phyloP scores from a whole-genome alignment of 768 basidiomycete species.

The Trametes gibbosa region DNA sequence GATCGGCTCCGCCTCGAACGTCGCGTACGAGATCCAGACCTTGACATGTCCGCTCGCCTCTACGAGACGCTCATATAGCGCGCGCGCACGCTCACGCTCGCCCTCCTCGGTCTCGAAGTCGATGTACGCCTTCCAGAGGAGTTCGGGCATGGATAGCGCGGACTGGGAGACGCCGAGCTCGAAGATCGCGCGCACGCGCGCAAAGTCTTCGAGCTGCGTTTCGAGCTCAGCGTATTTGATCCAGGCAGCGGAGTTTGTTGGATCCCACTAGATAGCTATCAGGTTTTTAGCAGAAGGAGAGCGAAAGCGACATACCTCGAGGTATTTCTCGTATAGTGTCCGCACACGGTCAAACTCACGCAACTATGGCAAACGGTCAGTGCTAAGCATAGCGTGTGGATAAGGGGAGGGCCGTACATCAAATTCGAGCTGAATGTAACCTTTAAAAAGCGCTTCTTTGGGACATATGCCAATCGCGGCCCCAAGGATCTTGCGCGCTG shows the following conservation, averaged over 20 bases:
- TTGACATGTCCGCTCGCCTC: conserved; percentile 89
- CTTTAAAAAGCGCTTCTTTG: conserved; percentile 93
- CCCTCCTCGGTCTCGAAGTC: conserved; percentile 96
- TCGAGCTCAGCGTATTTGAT: conserved; percentile 95
- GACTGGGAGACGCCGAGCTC: conserved; percentile 85
- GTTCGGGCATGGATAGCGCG: conserved; percentile 90
- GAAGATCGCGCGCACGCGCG: conserved; percentile 90
- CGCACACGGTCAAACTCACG: conserved; percentile 96
- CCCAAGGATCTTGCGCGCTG: conserved; percentile 88
- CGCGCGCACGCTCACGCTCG: conserved; percentile 81
- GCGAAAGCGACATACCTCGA: conserved; percentile 58
- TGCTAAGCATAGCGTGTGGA: not conserved
- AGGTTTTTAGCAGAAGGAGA: not conserved
- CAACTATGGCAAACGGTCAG: conserved; percentile 45
- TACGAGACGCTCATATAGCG: conserved; percentile 85
- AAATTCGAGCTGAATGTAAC: conserved; percentile 92
- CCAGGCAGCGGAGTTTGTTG: conserved; percentile 91
- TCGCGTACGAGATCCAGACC: conserved; percentile 94
- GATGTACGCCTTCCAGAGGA: conserved; percentile 93
- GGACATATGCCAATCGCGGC: conserved; percentile 93
- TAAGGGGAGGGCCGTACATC: conserved; percentile 50
- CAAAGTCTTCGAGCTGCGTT: conserved; percentile 79
- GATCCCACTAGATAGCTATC: conserved; percentile 58
- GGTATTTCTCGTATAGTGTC: conserved; percentile 87
- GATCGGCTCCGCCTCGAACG: conserved; percentile 83